Evolutionary conservation across 192 early-diverging fungal species (phyloP), one percentile per base, ranked within the genome.

Genomic region (Coemansia sp.): DNA sequence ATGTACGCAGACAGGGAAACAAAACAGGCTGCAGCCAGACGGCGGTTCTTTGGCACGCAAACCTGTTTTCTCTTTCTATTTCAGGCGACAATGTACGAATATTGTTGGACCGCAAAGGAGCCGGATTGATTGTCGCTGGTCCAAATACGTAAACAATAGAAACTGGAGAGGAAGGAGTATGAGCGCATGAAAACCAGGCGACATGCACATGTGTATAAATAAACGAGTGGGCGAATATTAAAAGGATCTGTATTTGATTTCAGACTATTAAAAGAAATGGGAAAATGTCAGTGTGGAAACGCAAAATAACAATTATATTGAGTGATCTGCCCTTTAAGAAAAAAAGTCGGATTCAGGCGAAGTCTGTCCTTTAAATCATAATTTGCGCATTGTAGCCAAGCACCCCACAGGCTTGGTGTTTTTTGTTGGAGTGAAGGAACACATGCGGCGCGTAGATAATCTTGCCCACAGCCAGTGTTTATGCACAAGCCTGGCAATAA

Each of bases 51-150:
- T 25, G 55, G 25, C 18, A n/a, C 55, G 8, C 4, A 57, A 57
- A 33, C 55, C 55, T 33, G 55, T 57, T 57, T 57, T 57, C 31
- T 57, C 20, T 34, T 10, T 3, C 15, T 53, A 8, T 53, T 28
- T 51, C 8, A 28, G 48, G 9, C 20, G 48, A 26, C 7, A 26
- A 51, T 51, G 48, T 26, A 51, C 6, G 25, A 26, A 23, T 12
- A 45, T 51, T 51, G 48, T 26, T 51, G 48, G 23, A 12, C 48
- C 25, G 25, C 3, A 13, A 15, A 40, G n/a, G n/a, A n/a, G n/a
- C n/a, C 37, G 8, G 37, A 12, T 10, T 21, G 48, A 51, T 51
- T 15, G 26, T 7, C 48, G 21, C 48, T 26, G 48, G 48, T 25
- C 48, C 23, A 51, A 25, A 23, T 5, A 49, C 21, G 46, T 51